These are phyloP conservation scores for Hypomontagnella monticulosa DNA, from an alignment of 495 filamentous ascomycete genomes.

Conservation along the genomic window DNA sequence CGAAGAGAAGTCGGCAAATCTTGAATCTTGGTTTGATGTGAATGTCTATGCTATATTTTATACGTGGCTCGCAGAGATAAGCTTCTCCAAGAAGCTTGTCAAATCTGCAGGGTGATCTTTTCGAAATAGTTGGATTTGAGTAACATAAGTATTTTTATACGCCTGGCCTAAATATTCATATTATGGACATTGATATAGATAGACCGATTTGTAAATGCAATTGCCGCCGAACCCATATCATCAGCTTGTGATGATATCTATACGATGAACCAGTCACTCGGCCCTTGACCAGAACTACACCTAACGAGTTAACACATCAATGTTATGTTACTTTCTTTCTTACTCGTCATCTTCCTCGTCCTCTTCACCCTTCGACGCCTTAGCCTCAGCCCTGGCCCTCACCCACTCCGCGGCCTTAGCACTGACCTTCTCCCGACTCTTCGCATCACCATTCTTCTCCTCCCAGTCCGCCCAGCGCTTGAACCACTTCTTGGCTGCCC, in stretches of 20 bases:
- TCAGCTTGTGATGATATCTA: background rate
- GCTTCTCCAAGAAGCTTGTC: too few relatives aligned
- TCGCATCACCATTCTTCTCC: slow-evolving; percentile 74
- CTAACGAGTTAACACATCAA: too few relatives aligned
- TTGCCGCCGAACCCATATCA: background rate
- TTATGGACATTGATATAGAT: background rate
- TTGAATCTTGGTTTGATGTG: background rate
- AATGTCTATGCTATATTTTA: background rate
- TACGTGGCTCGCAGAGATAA: too few relatives aligned
- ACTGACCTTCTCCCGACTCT: slow-evolving; percentile 75
- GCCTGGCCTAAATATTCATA: background rate
- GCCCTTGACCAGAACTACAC: background rate
- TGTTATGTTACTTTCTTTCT: background rate
- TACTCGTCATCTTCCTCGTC: slow-evolving; percentile 41
- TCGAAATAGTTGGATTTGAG: background rate
- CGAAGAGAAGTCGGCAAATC: too few relatives aligned
- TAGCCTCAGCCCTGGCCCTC: slow-evolving; percentile 46
- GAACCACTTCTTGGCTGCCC: slow-evolving; percentile 82
- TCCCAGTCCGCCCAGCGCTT: slow-evolving; percentile 85
- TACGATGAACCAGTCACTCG: background rate
- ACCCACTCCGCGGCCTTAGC: slow-evolving; percentile 77
- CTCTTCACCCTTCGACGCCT: slow-evolving; percentile 42
- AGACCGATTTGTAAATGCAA: background rate
- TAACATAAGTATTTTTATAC: slow-evolving; percentile 5
- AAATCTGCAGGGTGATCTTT: background rate